Percentiles rank a stretch among this genome's conserved stretches.
These are phyloP conservation scores for Astrothelium subdiscretum DNA, from an alignment of 495 filamentous ascomycete genomes.

Conservation along the genomic window DNA sequence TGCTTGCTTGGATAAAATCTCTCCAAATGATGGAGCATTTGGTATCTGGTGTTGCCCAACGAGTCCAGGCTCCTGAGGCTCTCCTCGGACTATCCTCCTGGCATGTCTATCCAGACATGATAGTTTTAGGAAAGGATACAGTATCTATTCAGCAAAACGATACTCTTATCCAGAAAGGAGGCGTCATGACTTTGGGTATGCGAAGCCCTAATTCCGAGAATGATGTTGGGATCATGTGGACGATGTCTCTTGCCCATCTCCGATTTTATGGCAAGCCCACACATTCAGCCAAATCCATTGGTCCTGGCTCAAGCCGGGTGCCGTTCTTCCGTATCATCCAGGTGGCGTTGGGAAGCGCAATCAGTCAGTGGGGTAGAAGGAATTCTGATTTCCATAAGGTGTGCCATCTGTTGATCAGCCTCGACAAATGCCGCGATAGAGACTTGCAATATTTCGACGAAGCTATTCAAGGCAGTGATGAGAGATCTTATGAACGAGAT, in stretches of 20 bases:
- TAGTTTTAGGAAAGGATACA: slow-evolving; percentile 4
- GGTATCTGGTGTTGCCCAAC: slow-evolving; percentile 19
- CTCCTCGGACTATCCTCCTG: slow-evolving; percentile 28
- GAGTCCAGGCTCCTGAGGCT: slow-evolving; percentile 14
- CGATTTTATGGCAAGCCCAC: slow-evolving; percentile 15
- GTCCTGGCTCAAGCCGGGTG: background rate
- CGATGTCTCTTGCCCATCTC: slow-evolving; percentile 19
- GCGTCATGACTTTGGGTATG: slow-evolving; percentile 16
- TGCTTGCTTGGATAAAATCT: slow-evolving; percentile 21
- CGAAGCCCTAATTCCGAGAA: background rate
- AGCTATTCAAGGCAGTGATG: background rate
- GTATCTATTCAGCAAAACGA: slow-evolving; percentile 13
- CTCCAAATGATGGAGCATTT: slow-evolving; percentile 19
- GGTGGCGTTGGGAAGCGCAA: background rate
- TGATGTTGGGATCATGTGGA: slow-evolving; percentile 16
- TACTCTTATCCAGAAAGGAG: slow-evolving; percentile 9
- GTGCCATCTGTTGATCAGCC: background rate
- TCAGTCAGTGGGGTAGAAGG: background rate
- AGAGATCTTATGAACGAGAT: background rate
- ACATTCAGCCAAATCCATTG: background rate
- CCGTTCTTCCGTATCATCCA: background rate
- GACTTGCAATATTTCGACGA: background rate
- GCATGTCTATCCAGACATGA: slow-evolving; percentile 32
- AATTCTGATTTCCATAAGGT: background rate
- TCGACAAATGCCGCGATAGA: background rate